Evolutionary conservation across 129 eudicot species (phyloP), one percentile per base, ranked within the genome.

Genomic region (Apium graveolens): DNA sequence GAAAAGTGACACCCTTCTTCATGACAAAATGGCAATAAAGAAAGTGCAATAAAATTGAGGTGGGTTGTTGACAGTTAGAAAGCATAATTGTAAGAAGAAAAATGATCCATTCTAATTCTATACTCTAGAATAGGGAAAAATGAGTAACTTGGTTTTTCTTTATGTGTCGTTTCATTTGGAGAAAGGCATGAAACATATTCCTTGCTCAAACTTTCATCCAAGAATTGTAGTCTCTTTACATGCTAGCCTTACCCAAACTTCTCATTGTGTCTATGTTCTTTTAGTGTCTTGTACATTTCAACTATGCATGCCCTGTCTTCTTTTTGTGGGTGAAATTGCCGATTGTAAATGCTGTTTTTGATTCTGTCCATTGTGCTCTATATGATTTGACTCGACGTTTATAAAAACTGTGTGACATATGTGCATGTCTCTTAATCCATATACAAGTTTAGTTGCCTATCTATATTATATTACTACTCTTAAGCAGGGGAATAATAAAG

Each of bases 121-220:
- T 70, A 70, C 9, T 16, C 18, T 21, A 24, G n/a, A 39, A 21
- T 21, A 32, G 34, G 34, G 39, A 48, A 72, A 73, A 63, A 44
- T 49, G 55, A 70, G 74, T 71, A 43, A 73, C 21, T 73, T 42
- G 35, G 35, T 42, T 73, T 73, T 73, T 18, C 37, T 65, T 74
- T 10, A 1, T 2, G 14, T 24, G 65, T 57, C 65, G 34, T 41
- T 73, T 73, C 35, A 16, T 78, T 74, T 78, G 20, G 11, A 32
- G n/a, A 46, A 5, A 29, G 53, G 55, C n/a, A 35, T 32, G 9
- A 21, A 35, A 63, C 72, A 65, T n/a, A 72, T 80, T 76, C 87
- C 80, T 85, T 65, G 57, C 77, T 75, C 57, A 78, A 80, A 74
- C 27, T 41, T 37, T 70, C 37, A 41, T 57, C 63, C 31, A 27